Base-by-base conservation (phyloP, 345 rosid genomes). In the Balakata baccata region DNA sequence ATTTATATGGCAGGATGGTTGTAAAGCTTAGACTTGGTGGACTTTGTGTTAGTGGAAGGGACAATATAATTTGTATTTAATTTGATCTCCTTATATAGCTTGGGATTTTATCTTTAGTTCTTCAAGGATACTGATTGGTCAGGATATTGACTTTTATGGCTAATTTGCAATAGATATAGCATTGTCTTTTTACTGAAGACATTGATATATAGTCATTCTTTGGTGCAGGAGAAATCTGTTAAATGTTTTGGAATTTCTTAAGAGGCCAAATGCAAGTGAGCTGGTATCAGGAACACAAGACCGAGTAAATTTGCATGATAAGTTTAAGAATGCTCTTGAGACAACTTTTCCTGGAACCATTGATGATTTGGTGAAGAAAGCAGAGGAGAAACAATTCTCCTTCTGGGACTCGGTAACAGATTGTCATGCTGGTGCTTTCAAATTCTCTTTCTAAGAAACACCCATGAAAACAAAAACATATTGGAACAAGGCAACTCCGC, bases 231-330 rank as follows among this genome's bases (percentile, higher is more conserved):
- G 92, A 51, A 95, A 95, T 78, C 77, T 95, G 82, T 62, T 92
- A 81, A 87, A 91, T 56, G 99, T 92, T 69, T 53, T 92, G 81
- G 92, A 90, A 52, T 95, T 95, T 80, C 86, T 95, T 45, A 89
- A 87, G 86, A 88, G 85, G 79, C 98, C 99, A 0, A 92, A 92
- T 80, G 98, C 97, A 3, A 83, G 86, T 41, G 87, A 80, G 39
- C 90, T 95, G 0, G 97, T 95, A 50, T 95, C 99, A 0, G 98
- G 98, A 71, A 94, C 98, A 60, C 81, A 54, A 51, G 98, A 94
- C 80, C 83, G 96, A 60, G 90, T 84, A 68, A 92, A 92, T 78
- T 79, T 94, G 80, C 84, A 90, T 18, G 86, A 87, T 10, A 94
- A 94, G 74, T 92, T 94, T 73, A 84, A 75, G 84, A 86, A 78